Evolutionary conservation across 2,329 filamentous ascomycete species (phyloP).

Genomic region (Peltaster fructicola): DNA sequence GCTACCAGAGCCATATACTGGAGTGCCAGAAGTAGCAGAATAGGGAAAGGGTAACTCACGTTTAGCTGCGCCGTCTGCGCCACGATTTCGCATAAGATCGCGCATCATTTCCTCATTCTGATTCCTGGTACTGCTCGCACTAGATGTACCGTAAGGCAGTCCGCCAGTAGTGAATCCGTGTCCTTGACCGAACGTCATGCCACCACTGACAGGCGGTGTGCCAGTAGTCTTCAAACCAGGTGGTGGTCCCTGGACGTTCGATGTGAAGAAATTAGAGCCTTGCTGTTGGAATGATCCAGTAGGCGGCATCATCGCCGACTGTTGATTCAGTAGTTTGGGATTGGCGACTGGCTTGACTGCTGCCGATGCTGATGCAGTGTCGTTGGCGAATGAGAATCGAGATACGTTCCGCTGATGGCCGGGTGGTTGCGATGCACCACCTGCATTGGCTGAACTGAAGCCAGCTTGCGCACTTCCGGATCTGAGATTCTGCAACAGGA

Average conservation of each 20-base stretch:
- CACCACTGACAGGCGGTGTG: conserved; percentile 66
- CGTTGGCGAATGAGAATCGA: conserved; percentile 73
- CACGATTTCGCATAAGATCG: conserved; percentile 51
- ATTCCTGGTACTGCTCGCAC: conserved; percentile 43
- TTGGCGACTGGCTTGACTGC: conserved; percentile 63
- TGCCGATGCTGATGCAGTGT: conserved; percentile 40
- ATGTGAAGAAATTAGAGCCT: conserved; percentile 58
- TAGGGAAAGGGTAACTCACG: conserved; percentile 19
- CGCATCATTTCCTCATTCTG: conserved; percentile 58
- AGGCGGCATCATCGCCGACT: conserved; percentile 66
- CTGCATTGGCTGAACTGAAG: conserved; percentile 21
- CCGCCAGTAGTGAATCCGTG: conserved; percentile 60
- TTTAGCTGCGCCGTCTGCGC: conserved; percentile 36
- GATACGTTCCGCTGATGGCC: conserved; percentile 71
- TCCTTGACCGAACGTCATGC: conserved; percentile 76
- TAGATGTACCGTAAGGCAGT: conserved; percentile 42
- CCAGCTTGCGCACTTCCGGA: conserved; percentile 28
- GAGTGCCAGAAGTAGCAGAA: conserved; percentile 4
- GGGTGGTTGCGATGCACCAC: too few relatives aligned
- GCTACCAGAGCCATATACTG: too few relatives aligned
- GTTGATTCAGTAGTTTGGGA: conserved; percentile 65
- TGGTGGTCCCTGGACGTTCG: conserved; percentile 78
- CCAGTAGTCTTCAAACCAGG: conserved; percentile 90
- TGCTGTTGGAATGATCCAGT: conserved; percentile 31
- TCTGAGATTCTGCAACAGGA: conserved; percentile 47